Evolutionary conservation across 2,329 filamentous ascomycete genomes (phyloP).

Genomic region (Aspergillus sp.): DNA sequence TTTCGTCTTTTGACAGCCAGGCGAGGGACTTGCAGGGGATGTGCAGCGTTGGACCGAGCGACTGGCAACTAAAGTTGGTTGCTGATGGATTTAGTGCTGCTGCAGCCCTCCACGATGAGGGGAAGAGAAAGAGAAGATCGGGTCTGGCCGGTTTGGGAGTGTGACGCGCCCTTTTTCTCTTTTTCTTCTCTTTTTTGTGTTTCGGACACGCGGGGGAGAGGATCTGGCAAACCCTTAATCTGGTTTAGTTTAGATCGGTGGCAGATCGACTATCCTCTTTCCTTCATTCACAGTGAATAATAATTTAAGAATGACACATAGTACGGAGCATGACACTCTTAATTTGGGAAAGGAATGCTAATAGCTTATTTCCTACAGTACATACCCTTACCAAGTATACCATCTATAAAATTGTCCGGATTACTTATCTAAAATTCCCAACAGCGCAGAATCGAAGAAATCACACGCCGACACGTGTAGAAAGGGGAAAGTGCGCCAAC

Average conservation of each 20-base stretch:
- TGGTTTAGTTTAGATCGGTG: too few species aligned
- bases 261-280: background rate
- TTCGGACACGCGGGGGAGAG: too few species aligned
- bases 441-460: background rate
- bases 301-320: background rate
- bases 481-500: conserved; percentile 5
- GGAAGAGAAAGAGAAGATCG: background rate
- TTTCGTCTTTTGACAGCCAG: background rate
- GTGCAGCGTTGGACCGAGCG: background rate
- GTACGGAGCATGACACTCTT: background rate
- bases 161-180: too few species aligned
- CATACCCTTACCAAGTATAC: too few species aligned
- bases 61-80: background rate
- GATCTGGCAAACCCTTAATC: too few species aligned
- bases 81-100: too few species aligned
- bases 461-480: conserved; percentile 19
- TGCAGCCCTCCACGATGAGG: background rate
- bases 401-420: background rate
- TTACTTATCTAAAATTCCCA: background rate
- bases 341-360: background rate
- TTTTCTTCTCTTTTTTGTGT: too few species aligned
- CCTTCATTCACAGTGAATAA: background rate
- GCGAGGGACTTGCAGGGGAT: background rate
- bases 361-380: background rate
- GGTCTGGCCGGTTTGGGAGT: too few species aligned